Conservation (phyloP, 75 land plant species). For the Larix kaempferi region DNA sequence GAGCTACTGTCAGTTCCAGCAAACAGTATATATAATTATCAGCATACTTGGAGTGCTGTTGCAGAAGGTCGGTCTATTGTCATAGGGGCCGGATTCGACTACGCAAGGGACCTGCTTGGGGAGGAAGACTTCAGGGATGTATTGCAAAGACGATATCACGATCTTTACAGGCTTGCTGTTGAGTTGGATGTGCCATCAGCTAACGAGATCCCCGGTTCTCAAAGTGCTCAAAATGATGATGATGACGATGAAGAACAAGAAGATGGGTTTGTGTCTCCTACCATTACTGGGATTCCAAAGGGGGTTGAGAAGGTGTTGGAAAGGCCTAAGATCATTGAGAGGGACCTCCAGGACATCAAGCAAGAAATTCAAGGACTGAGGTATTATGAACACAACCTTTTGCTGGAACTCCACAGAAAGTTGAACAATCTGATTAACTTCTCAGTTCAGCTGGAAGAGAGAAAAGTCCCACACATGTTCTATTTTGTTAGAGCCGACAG, state of each 20-base stretch:
- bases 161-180: conserved; percentile 49
- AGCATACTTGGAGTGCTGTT: conserved; percentile 59
- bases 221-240: not conserved
- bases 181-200: conserved; percentile 47
- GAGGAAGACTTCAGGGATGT: conserved; percentile 75
- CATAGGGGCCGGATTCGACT: conserved; percentile 42
- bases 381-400: conserved; percentile 65
- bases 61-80: conserved; percentile 26
- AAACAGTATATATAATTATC: conserved; percentile 60
- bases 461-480: conserved; percentile 70
- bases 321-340: conserved; percentile 52
- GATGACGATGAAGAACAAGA: conserved; percentile 5
- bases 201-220: conserved; percentile 4
- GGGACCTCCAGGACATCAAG: conserved; percentile 61
- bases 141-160: conserved; percentile 54
- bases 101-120: conserved; percentile 62
- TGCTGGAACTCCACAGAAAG: conserved; percentile 59
- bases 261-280: conserved; percentile 32
- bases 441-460: conserved; percentile 55
- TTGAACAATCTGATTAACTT: conserved; percentile 56
- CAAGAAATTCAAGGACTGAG: conserved; percentile 70
- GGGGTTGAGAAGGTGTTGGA: conserved; percentile 59
- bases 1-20: conserved; percentile 60
- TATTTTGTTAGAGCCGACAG: conserved; percentile 46
- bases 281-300: conserved; percentile 61